A percentile compares a stretch with the other conserved stretches of the same genome.
These are phyloP conservation scores for Allium sativum DNA, from an alignment of 106 monocot species.

Conservation along the genomic window DNA sequence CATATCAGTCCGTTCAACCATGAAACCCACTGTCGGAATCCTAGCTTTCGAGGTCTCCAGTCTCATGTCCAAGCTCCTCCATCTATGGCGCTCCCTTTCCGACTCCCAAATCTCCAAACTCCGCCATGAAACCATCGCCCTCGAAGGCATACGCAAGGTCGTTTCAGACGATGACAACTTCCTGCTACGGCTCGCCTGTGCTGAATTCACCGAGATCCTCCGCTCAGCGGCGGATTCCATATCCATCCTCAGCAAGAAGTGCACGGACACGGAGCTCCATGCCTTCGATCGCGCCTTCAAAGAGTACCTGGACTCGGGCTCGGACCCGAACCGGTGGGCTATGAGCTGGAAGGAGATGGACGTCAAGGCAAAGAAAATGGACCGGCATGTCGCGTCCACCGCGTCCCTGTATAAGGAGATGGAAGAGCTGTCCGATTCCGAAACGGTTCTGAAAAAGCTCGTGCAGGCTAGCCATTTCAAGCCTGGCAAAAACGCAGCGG, in stretches of 20 bases:
- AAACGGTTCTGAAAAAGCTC: slow-evolving; percentile 35
- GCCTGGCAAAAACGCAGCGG: slow-evolving; percentile 8
- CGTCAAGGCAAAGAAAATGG: slow-evolving; percentile 44
- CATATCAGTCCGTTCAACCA: background rate
- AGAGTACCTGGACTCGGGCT: slow-evolving; percentile 17
- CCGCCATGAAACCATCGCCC: slow-evolving; percentile 32
- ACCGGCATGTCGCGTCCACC: slow-evolving; percentile 29
- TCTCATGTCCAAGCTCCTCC: slow-evolving; percentile 71
- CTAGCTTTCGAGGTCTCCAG: slow-evolving; percentile 63
- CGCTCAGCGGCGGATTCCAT: slow-evolving; percentile 18
- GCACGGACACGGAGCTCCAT: slow-evolving; percentile 28
- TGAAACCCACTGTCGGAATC: slow-evolving; percentile 22
- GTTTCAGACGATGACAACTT: slow-evolving; percentile 68
- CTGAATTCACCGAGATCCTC: slow-evolving; percentile 51
- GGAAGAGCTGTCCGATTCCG: slow-evolving; percentile 46
- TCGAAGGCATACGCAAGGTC: slow-evolving; percentile 41
- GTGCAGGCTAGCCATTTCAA: background rate
- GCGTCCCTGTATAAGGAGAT: slow-evolving; percentile 39
- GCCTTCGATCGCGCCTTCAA: slow-evolving; percentile 17
- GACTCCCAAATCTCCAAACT: slow-evolving; percentile 40
- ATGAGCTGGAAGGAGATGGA: slow-evolving; percentile 63
- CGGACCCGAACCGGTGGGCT: slow-evolving; percentile 35
- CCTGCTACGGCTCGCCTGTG: slow-evolving; percentile 57
- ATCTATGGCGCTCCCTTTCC: slow-evolving; percentile 59
- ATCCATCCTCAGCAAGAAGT: slow-evolving; percentile 18